Conservation (phyloP, 2,329 filamentous ascomycete genomes). For the Verticillium klebahnii region DNA sequence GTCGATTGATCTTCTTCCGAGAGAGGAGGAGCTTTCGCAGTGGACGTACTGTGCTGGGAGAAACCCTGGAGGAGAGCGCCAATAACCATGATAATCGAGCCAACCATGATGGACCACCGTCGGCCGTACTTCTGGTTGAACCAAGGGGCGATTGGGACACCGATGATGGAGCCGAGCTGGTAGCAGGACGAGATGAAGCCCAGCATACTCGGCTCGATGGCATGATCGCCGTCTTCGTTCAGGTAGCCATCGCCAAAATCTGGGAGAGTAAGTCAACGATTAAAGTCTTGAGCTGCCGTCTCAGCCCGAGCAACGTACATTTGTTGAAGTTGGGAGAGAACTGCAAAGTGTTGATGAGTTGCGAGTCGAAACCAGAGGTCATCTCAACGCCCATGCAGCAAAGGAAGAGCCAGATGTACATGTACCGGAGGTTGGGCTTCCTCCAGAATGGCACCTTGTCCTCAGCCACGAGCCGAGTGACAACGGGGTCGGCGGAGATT, state of each 20-base stretch:
- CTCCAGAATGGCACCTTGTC: conserved; percentile 42
- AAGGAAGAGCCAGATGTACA: conserved; percentile 48
- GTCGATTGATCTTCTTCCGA: neutral
- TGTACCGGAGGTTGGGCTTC: conserved; percentile 45
- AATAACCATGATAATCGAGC: conserved; percentile 48
- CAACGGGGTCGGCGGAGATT: conserved; percentile 17
- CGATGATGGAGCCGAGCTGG: conserved; percentile 49
- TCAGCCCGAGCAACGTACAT: neutral
- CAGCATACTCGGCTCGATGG: conserved; percentile 24
- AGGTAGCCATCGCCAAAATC: conserved; percentile 14
- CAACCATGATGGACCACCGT: conserved; percentile 49
- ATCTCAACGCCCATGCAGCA: conserved; percentile 54
- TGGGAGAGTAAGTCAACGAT: neutral
- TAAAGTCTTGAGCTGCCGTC: neutral
- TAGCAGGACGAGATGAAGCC: conserved; percentile 51
- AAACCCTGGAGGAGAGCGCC: conserved; percentile 53
- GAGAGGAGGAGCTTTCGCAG: too few relatives aligned
- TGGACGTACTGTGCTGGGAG: conserved; percentile 29
- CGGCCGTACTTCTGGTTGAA: conserved; percentile 45
- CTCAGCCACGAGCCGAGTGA: conserved; percentile 24
- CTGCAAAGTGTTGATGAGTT: conserved; percentile 34
- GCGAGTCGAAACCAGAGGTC: conserved; percentile 52
- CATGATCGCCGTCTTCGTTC: conserved; percentile 14
- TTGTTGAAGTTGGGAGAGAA: conserved; percentile 18
- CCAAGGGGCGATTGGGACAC: conserved; percentile 47